Base-by-base conservation (phyloP, 345 rosid species). In the Triadica sebifera region DNA sequence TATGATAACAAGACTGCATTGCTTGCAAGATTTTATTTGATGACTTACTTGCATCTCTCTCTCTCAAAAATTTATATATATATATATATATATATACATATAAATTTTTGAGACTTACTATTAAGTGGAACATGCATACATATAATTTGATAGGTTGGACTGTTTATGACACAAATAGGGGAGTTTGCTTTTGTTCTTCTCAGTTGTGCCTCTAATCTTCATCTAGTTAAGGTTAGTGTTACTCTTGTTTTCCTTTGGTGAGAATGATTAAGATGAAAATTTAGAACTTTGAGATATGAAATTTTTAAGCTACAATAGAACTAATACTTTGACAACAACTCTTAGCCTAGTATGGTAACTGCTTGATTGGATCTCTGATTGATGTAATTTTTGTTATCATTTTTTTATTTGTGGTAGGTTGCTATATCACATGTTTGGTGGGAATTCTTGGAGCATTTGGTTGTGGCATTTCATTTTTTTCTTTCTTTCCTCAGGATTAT, bases 81-180 rank as follows among this genome's bases (percentile, higher is more conserved):
- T n/a, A n/a, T n/a, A n/a, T n/a, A n/a, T n/a, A n/a, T n/a, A n/a
- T n/a, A n/a, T 8, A 34, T 12, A 12, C 19, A 0, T 1, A n/a
- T n/a, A n/a, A n/a, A n/a, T n/a, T n/a, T n/a, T n/a, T n/a, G n/a
- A n/a, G n/a, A n/a, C n/a, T n/a, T n/a, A n/a, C n/a, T n/a, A n/a
- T 2, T 29, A 29, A 65, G 17, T 20, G 60, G 25, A 59, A 5
- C n/a, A 15, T 39, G 5, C 11, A 10, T 51, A 12, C 16, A 3
- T 29, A 4, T 70, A 20, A 64, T 41, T 75, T 39, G 76, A 70
- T 77, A 93, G 98, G 98, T 87, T 68, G 98, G 98, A 73, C 88
- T 93, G 94, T 91, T 97, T 38, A 87, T 95, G 66, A 97, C 99
- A 29, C 99, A 95, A 80, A 95, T 95, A 67, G 99, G n/a, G n/a